Conservation (phyloP, 495 filamentous ascomycete species). For the Oidiodendron maius region DNA sequence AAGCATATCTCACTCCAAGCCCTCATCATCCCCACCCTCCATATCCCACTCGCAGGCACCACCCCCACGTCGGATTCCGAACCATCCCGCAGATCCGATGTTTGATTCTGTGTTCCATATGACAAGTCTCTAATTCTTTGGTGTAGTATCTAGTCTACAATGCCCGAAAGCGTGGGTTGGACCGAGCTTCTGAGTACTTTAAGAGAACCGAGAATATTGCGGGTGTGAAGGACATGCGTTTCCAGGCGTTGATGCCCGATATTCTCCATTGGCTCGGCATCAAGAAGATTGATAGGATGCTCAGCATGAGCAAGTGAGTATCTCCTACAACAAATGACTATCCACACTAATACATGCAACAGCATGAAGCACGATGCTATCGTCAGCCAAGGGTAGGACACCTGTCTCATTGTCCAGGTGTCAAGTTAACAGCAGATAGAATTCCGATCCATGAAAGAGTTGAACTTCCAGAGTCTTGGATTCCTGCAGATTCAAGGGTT, state of each 20-base stretch:
- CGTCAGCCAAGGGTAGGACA: slow-evolving; percentile 73
- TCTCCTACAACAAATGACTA: neutral
- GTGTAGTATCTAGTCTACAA: slow-evolving; percentile 84
- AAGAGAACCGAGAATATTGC: slow-evolving; percentile 95
- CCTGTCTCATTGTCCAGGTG: neutral
- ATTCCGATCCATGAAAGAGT: slow-evolving; percentile 92
- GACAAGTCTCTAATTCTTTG: slow-evolving; percentile 13
- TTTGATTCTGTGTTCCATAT: too few relatives aligned
- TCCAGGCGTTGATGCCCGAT: slow-evolving; percentile 99
- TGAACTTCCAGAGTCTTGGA: slow-evolving; percentile 89
- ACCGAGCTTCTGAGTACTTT: slow-evolving; percentile 96
- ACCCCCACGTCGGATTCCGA: slow-evolving; percentile 3
- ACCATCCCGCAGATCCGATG: slow-evolving; percentile 7
- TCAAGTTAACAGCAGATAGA: slow-evolving; percentile 23
- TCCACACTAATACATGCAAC: slow-evolving; percentile 9
- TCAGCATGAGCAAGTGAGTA: slow-evolving; percentile 93
- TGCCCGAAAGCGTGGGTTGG: slow-evolving; percentile 77
- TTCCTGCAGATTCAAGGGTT: slow-evolving; percentile 89
- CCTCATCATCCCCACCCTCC: neutral
- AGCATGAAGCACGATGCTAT: slow-evolving; percentile 99
- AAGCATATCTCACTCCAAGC: slow-evolving; percentile 12
- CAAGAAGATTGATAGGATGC: slow-evolving; percentile 97
- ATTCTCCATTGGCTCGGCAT: slow-evolving; percentile 98
- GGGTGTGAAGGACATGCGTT: slow-evolving; percentile 96
- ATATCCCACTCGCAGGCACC: slow-evolving; percentile 14